phyloP scores from a whole-genome alignment of 2,329 filamentous ascomycete genomes.

The Trichoderma sp. region DNA sequence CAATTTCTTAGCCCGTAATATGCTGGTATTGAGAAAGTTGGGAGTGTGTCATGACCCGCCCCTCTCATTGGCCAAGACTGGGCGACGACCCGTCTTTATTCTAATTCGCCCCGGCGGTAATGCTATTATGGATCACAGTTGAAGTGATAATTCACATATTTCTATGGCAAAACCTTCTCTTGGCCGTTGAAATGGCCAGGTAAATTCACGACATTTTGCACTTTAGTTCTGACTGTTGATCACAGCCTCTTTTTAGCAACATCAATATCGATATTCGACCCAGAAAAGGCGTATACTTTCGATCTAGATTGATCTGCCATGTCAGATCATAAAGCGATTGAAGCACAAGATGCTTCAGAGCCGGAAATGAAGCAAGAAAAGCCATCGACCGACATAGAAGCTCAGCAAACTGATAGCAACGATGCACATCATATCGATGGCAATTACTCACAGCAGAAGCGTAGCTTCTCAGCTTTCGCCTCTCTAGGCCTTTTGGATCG shows the following conservation, averaged over 20 bases:
- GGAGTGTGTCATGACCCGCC: conserved; percentile 19
- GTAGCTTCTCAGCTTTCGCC: conserved; percentile 44
- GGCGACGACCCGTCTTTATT: not conserved
- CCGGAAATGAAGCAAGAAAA: not conserved
- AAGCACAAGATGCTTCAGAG: not conserved
- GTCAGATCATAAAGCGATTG: not conserved
- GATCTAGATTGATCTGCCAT: not conserved
- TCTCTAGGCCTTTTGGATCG: conserved; percentile 59
- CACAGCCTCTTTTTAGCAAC: not conserved
- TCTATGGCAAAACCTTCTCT: not conserved
- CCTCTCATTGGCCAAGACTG: not conserved
- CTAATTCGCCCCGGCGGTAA: not conserved
- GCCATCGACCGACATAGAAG: not conserved
- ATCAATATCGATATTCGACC: not conserved
- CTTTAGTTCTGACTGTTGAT: not conserved
- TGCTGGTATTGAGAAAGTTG: not conserved
- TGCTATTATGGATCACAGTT: not conserved
- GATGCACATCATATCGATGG: not conserved
- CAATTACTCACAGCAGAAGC: not conserved
- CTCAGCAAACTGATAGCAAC: not conserved
- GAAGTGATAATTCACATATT: not conserved
- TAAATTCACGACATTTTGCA: not conserved
- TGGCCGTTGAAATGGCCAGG: not conserved
- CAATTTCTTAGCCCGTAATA: not conserved
- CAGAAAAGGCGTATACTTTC: not conserved